Evolutionary conservation across 108 stramenopile species (phyloP).

Genomic region (Fragilariopsis cylindrus): DNA sequence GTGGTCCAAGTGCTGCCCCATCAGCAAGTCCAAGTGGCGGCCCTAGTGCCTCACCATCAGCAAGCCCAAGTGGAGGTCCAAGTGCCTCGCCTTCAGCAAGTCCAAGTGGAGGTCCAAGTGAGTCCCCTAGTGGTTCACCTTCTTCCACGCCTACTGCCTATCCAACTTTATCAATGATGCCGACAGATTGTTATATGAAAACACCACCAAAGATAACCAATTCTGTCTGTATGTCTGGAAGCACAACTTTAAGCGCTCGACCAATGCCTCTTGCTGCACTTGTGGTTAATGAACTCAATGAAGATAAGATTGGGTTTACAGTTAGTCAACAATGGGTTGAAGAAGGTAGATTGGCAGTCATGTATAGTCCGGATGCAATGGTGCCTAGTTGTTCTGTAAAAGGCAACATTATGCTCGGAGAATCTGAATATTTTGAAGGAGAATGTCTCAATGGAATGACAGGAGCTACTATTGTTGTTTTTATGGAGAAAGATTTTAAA

Average conservation of each 20-base stretch:
- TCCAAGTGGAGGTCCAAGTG: slow-evolving; percentile 8
- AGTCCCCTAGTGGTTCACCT: slow-evolving; percentile 4
- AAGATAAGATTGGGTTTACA: not conserved
- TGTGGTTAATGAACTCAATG: not conserved
- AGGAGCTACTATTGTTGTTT: slow-evolving; percentile 2
- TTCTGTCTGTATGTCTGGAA: not conserved
- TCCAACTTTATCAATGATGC: slow-evolving; percentile 13
- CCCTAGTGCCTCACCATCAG: not conserved
- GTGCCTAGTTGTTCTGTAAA: not conserved
- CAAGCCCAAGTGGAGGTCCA: slow-evolving; percentile 17
- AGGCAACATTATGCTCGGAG: not conserved
- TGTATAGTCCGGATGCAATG: not conserved
- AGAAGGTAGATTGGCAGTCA: not conserved
- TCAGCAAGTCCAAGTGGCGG: not conserved
- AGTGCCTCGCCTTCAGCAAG: not conserved
- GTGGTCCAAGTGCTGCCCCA: not conserved
- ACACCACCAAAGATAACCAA: slow-evolving; percentile 10
- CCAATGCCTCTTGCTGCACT: slow-evolving; percentile 9
- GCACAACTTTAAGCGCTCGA: not conserved
- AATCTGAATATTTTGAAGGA: not conserved
- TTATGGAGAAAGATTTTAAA: not conserved
- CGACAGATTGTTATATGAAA: slow-evolving; percentile 4
- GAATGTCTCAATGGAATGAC: not conserved
- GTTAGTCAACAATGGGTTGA: not conserved
- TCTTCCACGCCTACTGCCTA: not conserved